phyloP scores from a whole-genome alignment of 2,329 filamentous ascomycete genomes.

The Claviceps fusiformis region DNA sequence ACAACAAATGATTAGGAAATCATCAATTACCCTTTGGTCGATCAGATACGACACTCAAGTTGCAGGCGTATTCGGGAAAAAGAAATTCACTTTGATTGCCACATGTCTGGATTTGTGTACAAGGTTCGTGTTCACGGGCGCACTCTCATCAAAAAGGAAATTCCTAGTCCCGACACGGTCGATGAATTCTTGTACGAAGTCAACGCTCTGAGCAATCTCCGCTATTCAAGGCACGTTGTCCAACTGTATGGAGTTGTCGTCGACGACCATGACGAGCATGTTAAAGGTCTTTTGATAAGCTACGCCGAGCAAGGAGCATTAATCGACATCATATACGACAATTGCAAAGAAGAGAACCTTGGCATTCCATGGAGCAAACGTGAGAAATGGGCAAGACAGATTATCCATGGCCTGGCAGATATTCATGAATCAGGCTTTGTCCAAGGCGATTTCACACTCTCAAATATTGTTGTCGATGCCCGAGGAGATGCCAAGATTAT shows the following conservation, averaged over 20 bases:
- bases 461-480: slow-evolving; percentile 87
- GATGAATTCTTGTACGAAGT: slow-evolving; percentile 97
- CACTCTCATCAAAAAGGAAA: slow-evolving; percentile 90
- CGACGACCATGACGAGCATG: slow-evolving; percentile 67
- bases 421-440: slow-evolving; percentile 95
- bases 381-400: slow-evolving; percentile 82
- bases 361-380: slow-evolving; percentile 55
- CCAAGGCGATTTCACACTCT: slow-evolving; percentile 92
- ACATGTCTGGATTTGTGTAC: slow-evolving; percentile 96
- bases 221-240: slow-evolving; percentile 64
- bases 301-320: slow-evolving; percentile 79
- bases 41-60: slow-evolving; percentile 59
- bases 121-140: slow-evolving; percentile 61
- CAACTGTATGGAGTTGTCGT: slow-evolving; percentile 78
- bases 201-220: slow-evolving; percentile 75
- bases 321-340: slow-evolving; percentile 82
- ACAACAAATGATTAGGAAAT: slow-evolving; percentile 54
- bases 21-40: slow-evolving; percentile 66
- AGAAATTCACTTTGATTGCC: slow-evolving; percentile 72
- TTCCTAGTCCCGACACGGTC: slow-evolving; percentile 85
- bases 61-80: slow-evolving; percentile 56
- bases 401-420: slow-evolving; percentile 76
- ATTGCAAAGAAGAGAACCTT: slow-evolving; percentile 42
- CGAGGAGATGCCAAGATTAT: slow-evolving; percentile 87
- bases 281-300: slow-evolving; percentile 82